Base-by-base conservation (phyloP, 495 filamentous ascomycete species). In the Penicillium argentinense region DNA sequence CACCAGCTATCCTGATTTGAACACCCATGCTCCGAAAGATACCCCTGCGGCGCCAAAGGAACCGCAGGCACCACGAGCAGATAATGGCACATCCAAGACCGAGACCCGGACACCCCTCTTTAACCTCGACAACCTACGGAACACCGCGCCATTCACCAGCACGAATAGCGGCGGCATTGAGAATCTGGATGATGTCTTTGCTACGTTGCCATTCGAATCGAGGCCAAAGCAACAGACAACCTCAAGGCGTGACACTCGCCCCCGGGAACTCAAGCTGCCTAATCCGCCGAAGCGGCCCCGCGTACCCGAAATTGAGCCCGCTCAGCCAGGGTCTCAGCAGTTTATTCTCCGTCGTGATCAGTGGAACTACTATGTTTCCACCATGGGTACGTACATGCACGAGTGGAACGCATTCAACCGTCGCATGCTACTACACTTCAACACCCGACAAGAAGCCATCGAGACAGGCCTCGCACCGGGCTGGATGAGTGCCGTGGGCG, bases 191-290 rank as follows among this genome's bases (percentile, higher is more conserved):
- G 87, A 88, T 51, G 65, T 96, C 26, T 74, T 73, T 18, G 69
- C 77, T 5, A 83, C 72, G 2, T 78, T 96, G 1, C 89, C 89
- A 0, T 93, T 92, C 62, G 67, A 83, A 46, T 91, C 86, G 30
- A 69, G 74, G 22, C 60, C 89, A 16, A 68, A 65, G 40, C 39
- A 52, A 23, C 60, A 54, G 11, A 59, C 43, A 18, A 56, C 61
- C 9, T 54, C 56, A 4, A 53, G 53, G 24, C 56, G 51, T 11
- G 62, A 67, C 18, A 57, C 60, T 13, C 69, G 52, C 0, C 59
- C 67, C 4, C 63, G 69, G 8, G 63, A 66, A 4, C 68, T 88
- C 4, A 51, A 68, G 1, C 75, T 88, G 6, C 89, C 89, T 0
- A 63, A 72, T 9, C 73, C 82, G 2, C 91, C 91, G 0, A 75